Evolutionary conservation across 306 rosid genomes (phyloP), one percentile per base, ranked within the genome.

Genomic region (Prunus campanulata): DNA sequence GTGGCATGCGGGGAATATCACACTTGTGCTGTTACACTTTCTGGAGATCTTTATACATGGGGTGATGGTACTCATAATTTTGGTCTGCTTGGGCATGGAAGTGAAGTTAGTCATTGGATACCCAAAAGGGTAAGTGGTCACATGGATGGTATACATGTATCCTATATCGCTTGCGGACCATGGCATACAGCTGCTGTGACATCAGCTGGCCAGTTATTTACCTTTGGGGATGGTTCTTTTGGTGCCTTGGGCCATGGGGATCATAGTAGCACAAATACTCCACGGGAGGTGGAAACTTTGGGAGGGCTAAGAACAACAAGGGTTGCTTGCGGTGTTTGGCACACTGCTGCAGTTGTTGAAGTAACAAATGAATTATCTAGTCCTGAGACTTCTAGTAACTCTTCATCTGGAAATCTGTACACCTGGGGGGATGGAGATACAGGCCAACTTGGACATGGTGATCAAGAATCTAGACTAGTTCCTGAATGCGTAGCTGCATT

Each of bases 341-440:
- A 95, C 90, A 92, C 98, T 71, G 98, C 97, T 80, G 95, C 98
- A 65, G 89, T 82, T 77, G 93, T 86, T 79, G 97, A 87, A 82
- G 86, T 79, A 72, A 52, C 32, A 30, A 82, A 78, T 59, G 90
- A 91, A 77, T 82, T 78, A 24, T 82, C 81, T 54, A 52, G 57
- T 82, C 57, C 83, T 78, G 90, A 82, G 78, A 81, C 81, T 83
- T 85, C 91, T 60, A 64, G 69, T 9, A 63, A 61, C 81, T 85
- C 91, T 82, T 73, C 86, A 30, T 56, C 74, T 75, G 91, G 96
- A 85, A 91, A 85, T 82, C 82, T 95, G 32, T 95, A 81, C 85
- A 95, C 98, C 57, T 95, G 98, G 98, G 98, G 98, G 13, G 97
- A 92, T 81, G 98, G 98, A 80, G 97, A 95, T 76, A 92, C 90